These are phyloP conservation scores for Gyrodon lividus DNA, from an alignment of 768 basidiomycete genomes.

Conservation along the genomic window DNA sequence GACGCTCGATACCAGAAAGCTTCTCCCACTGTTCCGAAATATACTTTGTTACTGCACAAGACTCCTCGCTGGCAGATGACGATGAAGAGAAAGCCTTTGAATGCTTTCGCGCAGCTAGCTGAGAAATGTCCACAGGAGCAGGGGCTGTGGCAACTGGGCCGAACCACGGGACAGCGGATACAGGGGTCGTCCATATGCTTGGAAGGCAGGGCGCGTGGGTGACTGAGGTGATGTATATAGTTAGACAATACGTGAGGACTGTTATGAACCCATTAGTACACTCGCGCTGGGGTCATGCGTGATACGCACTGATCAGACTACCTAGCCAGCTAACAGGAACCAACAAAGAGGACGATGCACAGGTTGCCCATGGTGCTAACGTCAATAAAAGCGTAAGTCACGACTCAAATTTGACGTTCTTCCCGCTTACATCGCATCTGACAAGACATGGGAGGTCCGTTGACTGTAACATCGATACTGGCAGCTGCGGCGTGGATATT, in stretches of 20 bases:
- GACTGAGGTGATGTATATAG: slow-evolving; percentile 46
- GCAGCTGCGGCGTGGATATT: slow-evolving; percentile 36
- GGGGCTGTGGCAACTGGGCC: slow-evolving; percentile 7
- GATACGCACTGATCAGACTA: slow-evolving; percentile 44
- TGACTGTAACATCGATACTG: slow-evolving; percentile 47
- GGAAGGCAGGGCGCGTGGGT: slow-evolving; percentile 44
- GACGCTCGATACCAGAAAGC: slow-evolving; percentile 22
- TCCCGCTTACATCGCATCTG: slow-evolving; percentile 33
- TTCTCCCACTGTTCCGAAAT: slow-evolving; percentile 33
- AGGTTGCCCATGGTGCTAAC: slow-evolving; percentile 41
- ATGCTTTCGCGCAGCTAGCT: slow-evolving; percentile 10
- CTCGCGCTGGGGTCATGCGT: background rate
- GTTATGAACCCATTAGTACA: slow-evolving; percentile 2
- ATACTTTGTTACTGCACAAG: slow-evolving; percentile 28
- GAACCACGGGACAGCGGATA: slow-evolving; percentile 64
- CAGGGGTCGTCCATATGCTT: slow-evolving; percentile 50
- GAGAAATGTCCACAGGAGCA: background rate
- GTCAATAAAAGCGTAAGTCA: slow-evolving; percentile 6
- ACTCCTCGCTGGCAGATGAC: slow-evolving; percentile 9
- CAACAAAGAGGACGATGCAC: slow-evolving; percentile 48
- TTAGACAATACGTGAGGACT: slow-evolving; percentile 58
- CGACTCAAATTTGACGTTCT: background rate
- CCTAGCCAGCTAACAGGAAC: slow-evolving; percentile 49
- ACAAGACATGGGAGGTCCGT: slow-evolving; percentile 40
- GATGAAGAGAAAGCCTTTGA: slow-evolving; percentile 6